Conservation (phyloP, 2,329 filamentous ascomycete genomes). For the Botrytis aclada region DNA sequence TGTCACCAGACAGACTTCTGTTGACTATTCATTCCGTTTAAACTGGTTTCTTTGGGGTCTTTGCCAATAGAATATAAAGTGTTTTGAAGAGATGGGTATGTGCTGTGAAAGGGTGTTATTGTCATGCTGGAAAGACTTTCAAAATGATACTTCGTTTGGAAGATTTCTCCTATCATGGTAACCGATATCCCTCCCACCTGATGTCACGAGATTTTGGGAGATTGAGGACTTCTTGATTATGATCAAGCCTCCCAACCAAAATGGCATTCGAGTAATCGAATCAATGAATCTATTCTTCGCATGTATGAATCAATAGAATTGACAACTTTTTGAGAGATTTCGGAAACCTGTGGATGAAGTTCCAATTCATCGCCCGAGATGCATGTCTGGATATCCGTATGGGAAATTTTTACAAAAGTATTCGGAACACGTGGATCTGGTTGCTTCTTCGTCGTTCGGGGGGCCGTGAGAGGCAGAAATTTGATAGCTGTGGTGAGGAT, state of each 20-base stretch:
- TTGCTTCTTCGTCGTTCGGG: neutral
- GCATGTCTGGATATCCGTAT: neutral
- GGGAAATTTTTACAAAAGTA: neutral
- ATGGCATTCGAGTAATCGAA: neutral
- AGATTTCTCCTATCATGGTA: no score
- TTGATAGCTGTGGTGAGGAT: neutral
- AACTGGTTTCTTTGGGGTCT: no score
- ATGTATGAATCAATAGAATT: neutral
- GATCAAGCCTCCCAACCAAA: no score
- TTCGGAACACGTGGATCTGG: neutral
- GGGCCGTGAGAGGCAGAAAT: neutral
- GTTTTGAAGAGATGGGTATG: neutral
- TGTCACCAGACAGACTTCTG: no score
- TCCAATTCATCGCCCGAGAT: neutral
- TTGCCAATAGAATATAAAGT: no score
- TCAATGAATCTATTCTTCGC: no score
- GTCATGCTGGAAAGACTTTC: no score
- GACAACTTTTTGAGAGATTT: neutral
- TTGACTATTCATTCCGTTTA: no score
- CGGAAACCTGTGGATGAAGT: neutral
- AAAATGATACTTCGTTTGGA: no score
- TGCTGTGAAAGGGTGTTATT: neutral
- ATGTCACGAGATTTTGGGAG: neutral
- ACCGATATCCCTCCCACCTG: no score
- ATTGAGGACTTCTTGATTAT: neutral